Base-by-base conservation (phyloP, 768 basidiomycete genomes). In the Naematelia aurantialba region DNA sequence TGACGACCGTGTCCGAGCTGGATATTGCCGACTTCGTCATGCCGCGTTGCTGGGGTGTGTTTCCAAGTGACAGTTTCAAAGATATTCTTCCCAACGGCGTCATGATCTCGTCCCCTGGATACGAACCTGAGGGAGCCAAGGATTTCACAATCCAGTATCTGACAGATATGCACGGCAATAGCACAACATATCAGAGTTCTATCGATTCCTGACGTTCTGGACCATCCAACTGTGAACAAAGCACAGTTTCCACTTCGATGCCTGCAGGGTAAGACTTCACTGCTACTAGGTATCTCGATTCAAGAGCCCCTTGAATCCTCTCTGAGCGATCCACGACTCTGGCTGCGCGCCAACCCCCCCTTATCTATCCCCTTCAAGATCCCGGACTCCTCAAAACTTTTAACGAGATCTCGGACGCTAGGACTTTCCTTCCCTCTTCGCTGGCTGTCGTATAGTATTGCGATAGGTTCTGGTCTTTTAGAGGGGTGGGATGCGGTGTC, bases 341-440 rank as follows among this genome's bases (percentile, higher is more conserved):
- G 52, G 34, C 30, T 49, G 10, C 29, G 55, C 52, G 1, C 52
- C 26, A 11, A 12, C 10, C 19, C 31, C 45, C 12, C 47, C 61
- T 45, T 55, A n/a, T n/a, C n/a, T n/a, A n/a, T 45, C 34, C 19
- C 56, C 22, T 49, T 31, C 60, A 68, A 52, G 14, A 58, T 31
- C 11, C 63, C 63, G 39, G 55, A 25, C 17, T 66, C 62, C 51
- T 72, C 66, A 49, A 63, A 72, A 27, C 56, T 61, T 44, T 55
- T 59, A 10, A 67, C 66, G 5, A 72, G 45, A 56, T 63, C 63
- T 39, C 63, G 62, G 12, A 72, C 70, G 31, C 67, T 72, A 0
- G 45, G 46, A 29, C 47, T 57, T 46, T 27, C 46, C 50, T 55
- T 46, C 13, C 34, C 47, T 39, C 39, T 42, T 4, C 13, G n/a